Conservation (phyloP, 257 asterid genomes). For the Nicotiana knightiana region DNA sequence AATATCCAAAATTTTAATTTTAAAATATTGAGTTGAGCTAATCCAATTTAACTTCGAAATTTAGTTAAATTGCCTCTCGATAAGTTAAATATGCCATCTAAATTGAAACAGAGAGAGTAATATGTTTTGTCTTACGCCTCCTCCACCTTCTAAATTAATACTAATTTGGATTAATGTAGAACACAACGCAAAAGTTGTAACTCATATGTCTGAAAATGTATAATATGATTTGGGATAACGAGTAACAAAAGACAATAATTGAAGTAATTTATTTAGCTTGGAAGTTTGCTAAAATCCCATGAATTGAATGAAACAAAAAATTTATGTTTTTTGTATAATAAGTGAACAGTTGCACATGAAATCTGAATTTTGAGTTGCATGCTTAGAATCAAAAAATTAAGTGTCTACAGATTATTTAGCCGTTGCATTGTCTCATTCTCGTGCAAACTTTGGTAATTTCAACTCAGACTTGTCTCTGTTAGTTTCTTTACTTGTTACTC, state of each 20-base stretch:
- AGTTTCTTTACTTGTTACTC: neutral
- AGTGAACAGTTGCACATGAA: constrained; percentile 3
- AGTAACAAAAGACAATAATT: neutral
- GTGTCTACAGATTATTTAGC: neutral
- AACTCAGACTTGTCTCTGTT: neutral
- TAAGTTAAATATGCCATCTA: no score
- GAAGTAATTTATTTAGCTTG: neutral
- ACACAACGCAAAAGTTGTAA: neutral
- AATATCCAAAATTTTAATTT: no score
- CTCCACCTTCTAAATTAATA: neutral
- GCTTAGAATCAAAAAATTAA: neutral
- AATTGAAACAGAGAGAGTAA: no score
- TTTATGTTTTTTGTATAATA: neutral
- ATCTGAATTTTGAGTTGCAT: constrained; percentile 5
- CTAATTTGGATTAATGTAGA: neutral
- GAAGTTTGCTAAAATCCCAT: neutral
- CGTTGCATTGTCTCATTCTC: constrained; percentile 19
- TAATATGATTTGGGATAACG: neutral
- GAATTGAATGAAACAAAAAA: neutral
- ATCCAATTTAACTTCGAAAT: no score
- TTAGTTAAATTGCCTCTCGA: no score
- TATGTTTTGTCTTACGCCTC: no score
- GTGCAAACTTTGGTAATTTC: neutral
- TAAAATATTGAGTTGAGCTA: no score
- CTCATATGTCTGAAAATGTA: neutral